Conservation (phyloP, 2,329 filamentous ascomycete species). For the Chrysoporthe austroafricana region DNA sequence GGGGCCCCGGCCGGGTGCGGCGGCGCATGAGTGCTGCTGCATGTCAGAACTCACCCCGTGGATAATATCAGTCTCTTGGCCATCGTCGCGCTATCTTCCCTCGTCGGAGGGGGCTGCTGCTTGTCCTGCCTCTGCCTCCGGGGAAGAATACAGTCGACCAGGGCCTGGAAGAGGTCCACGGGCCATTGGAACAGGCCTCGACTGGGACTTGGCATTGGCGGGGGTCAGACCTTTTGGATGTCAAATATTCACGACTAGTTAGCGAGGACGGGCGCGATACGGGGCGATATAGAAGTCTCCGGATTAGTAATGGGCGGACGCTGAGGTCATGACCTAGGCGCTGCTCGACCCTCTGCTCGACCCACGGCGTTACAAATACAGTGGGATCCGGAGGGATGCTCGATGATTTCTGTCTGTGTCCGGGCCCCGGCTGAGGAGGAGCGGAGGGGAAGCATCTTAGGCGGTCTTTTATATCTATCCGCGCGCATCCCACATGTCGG, state of each 20-base stretch:
- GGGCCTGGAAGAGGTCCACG: conserved; percentile 18
- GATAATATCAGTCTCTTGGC: conserved; percentile 28
- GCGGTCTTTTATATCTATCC: neutral
- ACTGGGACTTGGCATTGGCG: conserved; percentile 20
- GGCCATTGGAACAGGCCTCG: conserved; percentile 22
- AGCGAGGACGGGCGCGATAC: neutral
- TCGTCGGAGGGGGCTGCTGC: conserved; percentile 5
- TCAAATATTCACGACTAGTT: conserved; percentile 8
- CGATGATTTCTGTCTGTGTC: neutral
- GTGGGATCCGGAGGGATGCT: neutral
- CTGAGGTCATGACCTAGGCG: neutral
- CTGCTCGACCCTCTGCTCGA: neutral
- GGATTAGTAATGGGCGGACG: conserved; percentile 12
- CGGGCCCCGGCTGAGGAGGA: neutral
- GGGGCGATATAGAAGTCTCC: conserved; percentile 1
- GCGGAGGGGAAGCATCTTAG: neutral
- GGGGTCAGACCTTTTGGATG: conserved; percentile 7
- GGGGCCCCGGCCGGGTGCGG: conserved; percentile 17
- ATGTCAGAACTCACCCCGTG: conserved; percentile 23
- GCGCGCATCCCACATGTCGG: neutral
- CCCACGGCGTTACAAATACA: neutral
- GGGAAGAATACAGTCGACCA: conserved; percentile 23
- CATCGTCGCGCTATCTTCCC: conserved; percentile 18
- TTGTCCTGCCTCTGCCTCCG: conserved; percentile 16
- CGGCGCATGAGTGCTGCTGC: neutral